Evolutionary conservation across 148 eudicot genomes (phyloP), one percentile per base, ranked within the genome.

Genomic region (Simmondsia chinensis): DNA sequence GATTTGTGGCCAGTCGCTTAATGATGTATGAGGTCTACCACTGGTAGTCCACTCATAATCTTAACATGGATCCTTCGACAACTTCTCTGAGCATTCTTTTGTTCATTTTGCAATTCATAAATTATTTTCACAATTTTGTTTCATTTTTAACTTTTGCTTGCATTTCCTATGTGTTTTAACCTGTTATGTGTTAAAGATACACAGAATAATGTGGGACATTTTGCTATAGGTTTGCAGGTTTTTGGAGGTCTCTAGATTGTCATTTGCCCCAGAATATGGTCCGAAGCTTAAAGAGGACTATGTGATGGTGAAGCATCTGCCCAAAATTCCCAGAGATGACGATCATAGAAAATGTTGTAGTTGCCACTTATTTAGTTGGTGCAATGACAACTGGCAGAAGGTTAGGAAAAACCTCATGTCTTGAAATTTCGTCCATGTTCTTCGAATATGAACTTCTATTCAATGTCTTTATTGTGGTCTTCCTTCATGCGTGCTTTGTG

Each of bases 361-460:
- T n/a, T 82, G 97, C 54, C 63, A 61, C 46, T 69, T 83, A 68
- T 76, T 74, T 59, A 67, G 82, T 65, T 91, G 95, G 69, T 91
- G 95, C 63, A 74, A 80, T 52, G 83, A 91, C 73, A 81, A 82
- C 59, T 91, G 97, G 97, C 97, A 91, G 66, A 91, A 85, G 93
- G 97, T 91, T 56, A 61, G 57, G n/a, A n/a, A 46, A 12, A 34
- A 23, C 31, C 29, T 37, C 14, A 2, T 45, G 7, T 43, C 11
- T 20, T 20, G 25, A 15, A 6, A 57, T 43, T 39, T 42, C 20
- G 15, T 34, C 17, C 23, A 46, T 29, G n/a, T 13, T 32, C 34
- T 25, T 20, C 14, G 21, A 33, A 46, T 30, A 21, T n/a, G 29
- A 31, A 30, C 22, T 19, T 27, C 4, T 32, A 11, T 27, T 24